Percentiles rank a stretch among this genome's conserved stretches.
Conservation (phyloP, 805 yeast genomes). For the Nakazawaea pomicola region DNA sequence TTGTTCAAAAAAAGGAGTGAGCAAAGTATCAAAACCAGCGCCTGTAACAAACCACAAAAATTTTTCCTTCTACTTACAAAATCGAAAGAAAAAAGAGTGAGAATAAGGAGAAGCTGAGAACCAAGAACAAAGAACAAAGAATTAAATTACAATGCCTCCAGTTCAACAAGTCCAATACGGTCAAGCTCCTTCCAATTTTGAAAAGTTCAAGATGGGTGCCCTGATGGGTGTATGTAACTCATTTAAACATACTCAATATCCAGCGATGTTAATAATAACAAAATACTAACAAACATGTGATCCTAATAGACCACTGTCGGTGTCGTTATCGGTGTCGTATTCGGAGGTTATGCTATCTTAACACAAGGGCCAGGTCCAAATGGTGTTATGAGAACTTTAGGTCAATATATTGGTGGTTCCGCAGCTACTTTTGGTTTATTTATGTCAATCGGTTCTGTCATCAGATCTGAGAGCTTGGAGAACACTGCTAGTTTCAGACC, state of each 20-base stretch:
- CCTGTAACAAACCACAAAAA: neutral
- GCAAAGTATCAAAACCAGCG: neutral
- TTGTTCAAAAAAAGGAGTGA: neutral
- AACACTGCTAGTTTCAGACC: conserved; percentile 22
- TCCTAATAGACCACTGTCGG: conserved; percentile 61
- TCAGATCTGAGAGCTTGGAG: conserved; percentile 60
- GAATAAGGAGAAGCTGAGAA: too few relatives aligned
- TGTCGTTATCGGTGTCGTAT: conserved; percentile 89
- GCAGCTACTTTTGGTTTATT: conserved; percentile 96
- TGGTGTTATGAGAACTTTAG: conserved; percentile 93
- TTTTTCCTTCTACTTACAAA: neutral
- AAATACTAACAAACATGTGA: conserved; percentile 5
- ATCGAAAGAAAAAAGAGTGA: too few relatives aligned
- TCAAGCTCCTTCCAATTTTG: conserved; percentile 81
- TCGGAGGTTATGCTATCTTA: conserved; percentile 88
- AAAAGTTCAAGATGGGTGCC: conserved; percentile 97
- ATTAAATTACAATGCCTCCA: conserved; percentile 44
- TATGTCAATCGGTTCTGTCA: conserved; percentile 93
- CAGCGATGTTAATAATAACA: too few relatives aligned
- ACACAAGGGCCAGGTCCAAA: conserved; percentile 98
- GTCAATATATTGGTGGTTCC: conserved; percentile 93
- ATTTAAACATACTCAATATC: too few relatives aligned
- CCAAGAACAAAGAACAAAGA: neutral
- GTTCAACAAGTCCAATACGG: conserved; percentile 60
- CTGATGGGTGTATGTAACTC: conserved; percentile 73